phyloP scores from a whole-genome alignment of 1,284 basidiomycete species.

The Heterobasidion parviporum region DNA sequence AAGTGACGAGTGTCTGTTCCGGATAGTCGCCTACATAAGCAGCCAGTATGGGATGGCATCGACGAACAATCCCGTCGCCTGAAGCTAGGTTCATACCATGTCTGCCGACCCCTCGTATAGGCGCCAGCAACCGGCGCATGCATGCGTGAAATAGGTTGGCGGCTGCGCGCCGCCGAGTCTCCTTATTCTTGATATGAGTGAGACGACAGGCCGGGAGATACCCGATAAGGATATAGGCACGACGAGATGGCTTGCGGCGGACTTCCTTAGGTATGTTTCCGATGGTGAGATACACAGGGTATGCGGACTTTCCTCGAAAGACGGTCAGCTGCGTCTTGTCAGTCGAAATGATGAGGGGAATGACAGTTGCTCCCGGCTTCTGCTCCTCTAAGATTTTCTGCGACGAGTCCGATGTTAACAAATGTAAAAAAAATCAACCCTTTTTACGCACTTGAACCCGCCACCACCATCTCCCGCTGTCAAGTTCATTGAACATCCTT shows the following conservation, averaged over 20 bases:
- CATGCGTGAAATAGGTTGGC: neutral
- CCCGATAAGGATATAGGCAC: slow-evolving; percentile 25
- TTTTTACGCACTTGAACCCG: slow-evolving; percentile 1
- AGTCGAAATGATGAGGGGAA: slow-evolving; percentile 27
- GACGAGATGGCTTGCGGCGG: slow-evolving; percentile 18
- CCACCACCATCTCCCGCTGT: slow-evolving; percentile 6
- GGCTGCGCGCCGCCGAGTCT: neutral
- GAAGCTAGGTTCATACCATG: neutral
- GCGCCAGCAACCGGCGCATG: neutral
- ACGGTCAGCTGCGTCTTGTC: slow-evolving; percentile 30
- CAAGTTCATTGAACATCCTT: neutral
- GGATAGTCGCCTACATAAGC: slow-evolving; percentile 36
- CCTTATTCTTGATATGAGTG: neutral
- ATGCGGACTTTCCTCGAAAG: slow-evolving; percentile 27
- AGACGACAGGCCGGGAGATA: neutral
- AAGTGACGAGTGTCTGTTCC: slow-evolving; percentile 21
- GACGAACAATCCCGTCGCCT: slow-evolving; percentile 21
- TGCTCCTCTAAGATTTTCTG: neutral
- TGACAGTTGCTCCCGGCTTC: slow-evolving; percentile 19
- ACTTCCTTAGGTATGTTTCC: slow-evolving; percentile 27
- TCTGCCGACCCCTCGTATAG: neutral
- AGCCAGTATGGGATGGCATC: slow-evolving; percentile 26
- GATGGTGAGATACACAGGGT: slow-evolving; percentile 30
- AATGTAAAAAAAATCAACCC: neutral
- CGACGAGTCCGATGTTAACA: neutral